These are phyloP conservation scores for Pneumocystis carinii DNA, from an alignment of 1,139 yeast genomes.

Conservation along the genomic window DNA sequence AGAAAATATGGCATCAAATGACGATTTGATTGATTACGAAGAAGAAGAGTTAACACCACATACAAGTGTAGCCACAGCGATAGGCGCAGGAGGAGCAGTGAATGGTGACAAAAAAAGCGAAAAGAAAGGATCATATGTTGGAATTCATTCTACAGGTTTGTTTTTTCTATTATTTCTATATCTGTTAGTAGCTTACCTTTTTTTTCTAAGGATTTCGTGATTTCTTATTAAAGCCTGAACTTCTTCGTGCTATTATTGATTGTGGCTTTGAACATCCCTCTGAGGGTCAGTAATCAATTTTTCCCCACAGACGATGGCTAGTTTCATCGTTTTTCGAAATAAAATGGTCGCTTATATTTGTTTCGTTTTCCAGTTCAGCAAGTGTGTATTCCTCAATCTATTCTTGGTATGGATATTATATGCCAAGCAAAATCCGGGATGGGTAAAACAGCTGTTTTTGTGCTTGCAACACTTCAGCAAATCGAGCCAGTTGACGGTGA, in stretches of 20 bases:
- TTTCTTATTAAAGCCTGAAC: slow-evolving; percentile 88
- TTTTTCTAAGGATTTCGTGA: slow-evolving; percentile 49
- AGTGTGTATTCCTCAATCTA: slow-evolving; percentile 95
- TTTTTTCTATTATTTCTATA: slow-evolving; percentile 7
- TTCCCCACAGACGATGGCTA: slow-evolving; percentile 2
- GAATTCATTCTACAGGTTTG: slow-evolving; percentile 84
- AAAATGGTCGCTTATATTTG: slow-evolving; percentile 1
- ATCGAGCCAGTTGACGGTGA: slow-evolving; percentile 96
- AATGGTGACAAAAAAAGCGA: slow-evolving; percentile 36
- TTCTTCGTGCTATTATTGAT: slow-evolving; percentile 93
- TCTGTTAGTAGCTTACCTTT: background rate
- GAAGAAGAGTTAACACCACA: slow-evolving; percentile 32
- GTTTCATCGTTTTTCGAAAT: slow-evolving; percentile 4
- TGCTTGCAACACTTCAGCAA: slow-evolving; percentile 88
- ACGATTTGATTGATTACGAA: slow-evolving; percentile 42
- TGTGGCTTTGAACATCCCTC: slow-evolving; percentile 99
- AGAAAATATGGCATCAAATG: slow-evolving; percentile 32
- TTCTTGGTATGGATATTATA: slow-evolving; percentile 91
- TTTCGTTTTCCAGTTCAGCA: slow-evolving; percentile 56
- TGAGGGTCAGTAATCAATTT: slow-evolving; percentile 54
- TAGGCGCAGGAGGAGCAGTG: slow-evolving; percentile 18
- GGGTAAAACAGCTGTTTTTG: slow-evolving; percentile 98
- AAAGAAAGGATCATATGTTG: slow-evolving; percentile 94
- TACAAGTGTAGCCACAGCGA: slow-evolving; percentile 22
- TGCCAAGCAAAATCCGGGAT: slow-evolving; percentile 99